Evolutionary conservation across 768 basidiomycete genomes (phyloP).

Genomic region (Sistotremastrum niveocremeum): DNA sequence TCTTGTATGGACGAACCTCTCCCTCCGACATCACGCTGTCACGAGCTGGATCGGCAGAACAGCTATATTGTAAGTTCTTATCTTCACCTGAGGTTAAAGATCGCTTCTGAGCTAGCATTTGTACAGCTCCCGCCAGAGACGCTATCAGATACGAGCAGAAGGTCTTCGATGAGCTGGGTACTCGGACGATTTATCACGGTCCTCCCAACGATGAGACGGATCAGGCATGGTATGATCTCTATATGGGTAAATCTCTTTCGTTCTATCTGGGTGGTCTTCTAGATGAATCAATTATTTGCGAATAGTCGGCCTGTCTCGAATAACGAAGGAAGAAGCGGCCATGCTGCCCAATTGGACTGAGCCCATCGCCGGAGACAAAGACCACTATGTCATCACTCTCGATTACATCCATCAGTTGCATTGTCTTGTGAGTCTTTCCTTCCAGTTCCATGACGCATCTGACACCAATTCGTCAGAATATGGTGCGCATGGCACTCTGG

Average conservation of each 20-base stretch:
- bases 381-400: slow-evolving; percentile 10
- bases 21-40: no score
- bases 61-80: no score
- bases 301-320: slow-evolving; percentile 12
- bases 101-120: no score
- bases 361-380: slow-evolving; percentile 12
- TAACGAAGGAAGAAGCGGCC: slow-evolving; percentile 10
- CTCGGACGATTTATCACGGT: slow-evolving; percentile 12
- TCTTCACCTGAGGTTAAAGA: no score
- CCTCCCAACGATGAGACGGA: slow-evolving; percentile 11
- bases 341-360: slow-evolving; percentile 11
- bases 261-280: no score
- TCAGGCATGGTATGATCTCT: slow-evolving; percentile 11
- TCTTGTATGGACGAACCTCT: no score
- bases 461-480: neutral
- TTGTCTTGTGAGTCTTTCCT: slow-evolving; percentile 12
- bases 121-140: slow-evolving; percentile 11
- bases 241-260: no score
- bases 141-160: slow-evolving; percentile 8
- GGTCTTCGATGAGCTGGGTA: no score
- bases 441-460: neutral
- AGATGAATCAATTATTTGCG: no score
- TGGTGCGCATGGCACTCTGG: neutral
- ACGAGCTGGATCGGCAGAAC: no score
- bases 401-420: slow-evolving; percentile 18